phyloP scores from a whole-genome alignment of 2,329 filamentous ascomycete species.

The Plenodomus tracheiphilus region DNA sequence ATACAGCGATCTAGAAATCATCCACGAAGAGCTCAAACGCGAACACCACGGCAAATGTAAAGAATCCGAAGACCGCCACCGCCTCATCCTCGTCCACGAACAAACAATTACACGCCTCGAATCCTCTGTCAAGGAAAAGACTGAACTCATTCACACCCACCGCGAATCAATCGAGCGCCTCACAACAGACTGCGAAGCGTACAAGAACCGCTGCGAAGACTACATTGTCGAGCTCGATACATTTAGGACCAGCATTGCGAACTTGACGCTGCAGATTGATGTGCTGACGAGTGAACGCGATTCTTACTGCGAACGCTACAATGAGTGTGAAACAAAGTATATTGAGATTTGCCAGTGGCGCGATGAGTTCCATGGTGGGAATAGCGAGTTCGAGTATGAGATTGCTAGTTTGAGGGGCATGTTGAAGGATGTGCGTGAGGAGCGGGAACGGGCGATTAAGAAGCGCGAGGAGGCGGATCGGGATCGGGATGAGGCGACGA shows the following conservation, averaged over 20 bases:
- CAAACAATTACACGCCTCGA: conserved; percentile 3
- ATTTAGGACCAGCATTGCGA: background rate
- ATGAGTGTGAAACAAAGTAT: conserved; percentile 6
- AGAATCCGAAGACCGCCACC: conserved; percentile 4
- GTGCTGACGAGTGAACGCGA: conserved; percentile 4
- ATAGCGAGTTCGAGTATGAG: conserved; percentile 4
- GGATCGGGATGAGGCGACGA: conserved; percentile 6
- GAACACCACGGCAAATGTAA: conserved; percentile 5
- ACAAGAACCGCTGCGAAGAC: conserved; percentile 1
- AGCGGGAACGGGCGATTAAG: conserved; percentile 8
- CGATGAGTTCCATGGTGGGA: conserved; percentile 6
- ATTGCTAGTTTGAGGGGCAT: conserved; percentile 3
- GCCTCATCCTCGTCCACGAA: conserved; percentile 5
- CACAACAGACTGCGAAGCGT: conserved; percentile 3
- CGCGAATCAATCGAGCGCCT: conserved; percentile 7
- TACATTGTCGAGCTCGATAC: background rate
- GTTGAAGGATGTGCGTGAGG: conserved; percentile 5
- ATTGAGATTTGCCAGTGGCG: conserved; percentile 1
- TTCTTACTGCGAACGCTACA: conserved; percentile 1
- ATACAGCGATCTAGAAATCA: background rate
- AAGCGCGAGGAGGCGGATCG: conserved; percentile 8
- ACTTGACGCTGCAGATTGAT: conserved; percentile 3
- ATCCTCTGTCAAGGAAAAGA: conserved; percentile 5
- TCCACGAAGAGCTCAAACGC: conserved; percentile 2
- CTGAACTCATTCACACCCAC: conserved; percentile 4